Percentiles rank a stretch among this genome's conserved stretches.
Evolutionary conservation across 2,329 filamentous ascomycete genomes (phyloP).

Genomic region (Fusarium citri): DNA sequence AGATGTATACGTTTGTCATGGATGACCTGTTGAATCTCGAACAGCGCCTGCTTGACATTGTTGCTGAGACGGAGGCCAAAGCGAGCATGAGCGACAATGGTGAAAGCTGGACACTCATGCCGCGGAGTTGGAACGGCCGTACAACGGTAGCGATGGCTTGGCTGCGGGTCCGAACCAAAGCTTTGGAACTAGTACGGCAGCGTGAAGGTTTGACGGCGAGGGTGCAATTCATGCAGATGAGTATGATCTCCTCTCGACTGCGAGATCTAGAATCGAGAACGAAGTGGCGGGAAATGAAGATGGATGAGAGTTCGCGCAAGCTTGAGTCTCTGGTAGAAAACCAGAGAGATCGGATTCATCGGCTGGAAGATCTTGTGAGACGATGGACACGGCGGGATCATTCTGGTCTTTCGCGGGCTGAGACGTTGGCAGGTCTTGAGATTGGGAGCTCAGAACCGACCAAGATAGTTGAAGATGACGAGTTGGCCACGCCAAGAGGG

Average conservation of each 20-base stretch:
- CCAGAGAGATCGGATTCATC: constrained; percentile 43
- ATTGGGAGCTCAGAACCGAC: constrained; percentile 20
- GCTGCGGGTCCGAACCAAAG: constrained; percentile 58
- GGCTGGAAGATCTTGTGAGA: constrained; percentile 36
- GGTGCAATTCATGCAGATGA: constrained; percentile 62
- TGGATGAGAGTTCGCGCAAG: constrained; percentile 46
- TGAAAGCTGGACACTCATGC: constrained; percentile 53
- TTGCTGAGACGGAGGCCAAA: constrained; percentile 56
- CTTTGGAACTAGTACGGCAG: constrained; percentile 59
- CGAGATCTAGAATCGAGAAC: constrained; percentile 52
- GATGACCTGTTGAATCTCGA: constrained; percentile 59
- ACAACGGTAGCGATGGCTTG: constrained; percentile 58
- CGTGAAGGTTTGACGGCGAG: constrained; percentile 58
- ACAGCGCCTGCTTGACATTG: constrained; percentile 57
- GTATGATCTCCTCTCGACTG: constrained; percentile 59
- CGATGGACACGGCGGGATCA: constrained; percentile 25
- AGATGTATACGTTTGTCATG: constrained; percentile 62
- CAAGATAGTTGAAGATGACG: constrained; percentile 17
- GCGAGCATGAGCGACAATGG: constrained; percentile 38
- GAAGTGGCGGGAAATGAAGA: constrained; percentile 47
- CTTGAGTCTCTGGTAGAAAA: constrained; percentile 42
- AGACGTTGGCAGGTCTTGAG: constrained; percentile 23
- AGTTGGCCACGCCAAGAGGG: constrained; percentile 8
- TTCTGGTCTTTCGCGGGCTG: constrained; percentile 18
- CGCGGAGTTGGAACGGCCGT: constrained; percentile 53